These are phyloP conservation scores for Yamadazyma laniorum DNA, from an alignment of 805 yeast genomes.

Conservation along the genomic window DNA sequence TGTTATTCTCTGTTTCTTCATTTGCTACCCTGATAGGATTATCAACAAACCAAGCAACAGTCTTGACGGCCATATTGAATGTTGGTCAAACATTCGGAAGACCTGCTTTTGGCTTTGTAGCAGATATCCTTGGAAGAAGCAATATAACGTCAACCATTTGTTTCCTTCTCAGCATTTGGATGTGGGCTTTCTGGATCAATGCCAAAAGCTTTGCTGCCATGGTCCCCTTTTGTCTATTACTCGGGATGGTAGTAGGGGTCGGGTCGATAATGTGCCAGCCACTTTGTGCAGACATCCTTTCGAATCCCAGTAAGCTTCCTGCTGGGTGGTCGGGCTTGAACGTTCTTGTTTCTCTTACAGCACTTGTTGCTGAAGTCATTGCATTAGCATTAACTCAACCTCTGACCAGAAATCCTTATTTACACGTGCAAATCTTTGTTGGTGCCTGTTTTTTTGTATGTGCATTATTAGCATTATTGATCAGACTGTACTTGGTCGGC, in stretches of 20 bases:
- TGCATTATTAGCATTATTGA: conserved; percentile 40
- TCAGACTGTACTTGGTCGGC: conserved; percentile 53
- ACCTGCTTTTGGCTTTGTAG: conserved; percentile 45
- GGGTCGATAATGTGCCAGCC: conserved; percentile 26
- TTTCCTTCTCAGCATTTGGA: conserved; percentile 22
- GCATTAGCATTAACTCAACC: conserved; percentile 45
- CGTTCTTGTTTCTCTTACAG: conserved; percentile 27
- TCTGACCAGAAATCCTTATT: conserved; percentile 40
- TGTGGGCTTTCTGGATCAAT: conserved; percentile 40
- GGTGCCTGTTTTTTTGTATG: conserved; percentile 50
- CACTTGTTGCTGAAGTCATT: conserved; percentile 52
- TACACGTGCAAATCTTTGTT: conserved; percentile 59
- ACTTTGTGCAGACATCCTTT: conserved; percentile 24
- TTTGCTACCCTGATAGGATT: conserved; percentile 46
- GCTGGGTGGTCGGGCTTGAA: conserved; percentile 42
- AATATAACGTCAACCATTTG: conserved; percentile 30
- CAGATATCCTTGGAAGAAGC: conserved; percentile 47
- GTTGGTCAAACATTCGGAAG: conserved; percentile 51
- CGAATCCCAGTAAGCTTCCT: conserved; percentile 21
- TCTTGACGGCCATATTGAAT: conserved; percentile 36
- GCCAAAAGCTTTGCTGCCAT: conserved; percentile 30
- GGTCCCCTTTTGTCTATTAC: conserved; percentile 27
- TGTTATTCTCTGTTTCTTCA: conserved; percentile 38
- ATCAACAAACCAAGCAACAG: conserved; percentile 28
- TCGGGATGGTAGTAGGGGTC: conserved; percentile 33